Evolutionary conservation across 805 yeast genomes (phyloP), one percentile per base, ranked within the genome.

Genomic region (Cyberlindnera galapagoensis): DNA sequence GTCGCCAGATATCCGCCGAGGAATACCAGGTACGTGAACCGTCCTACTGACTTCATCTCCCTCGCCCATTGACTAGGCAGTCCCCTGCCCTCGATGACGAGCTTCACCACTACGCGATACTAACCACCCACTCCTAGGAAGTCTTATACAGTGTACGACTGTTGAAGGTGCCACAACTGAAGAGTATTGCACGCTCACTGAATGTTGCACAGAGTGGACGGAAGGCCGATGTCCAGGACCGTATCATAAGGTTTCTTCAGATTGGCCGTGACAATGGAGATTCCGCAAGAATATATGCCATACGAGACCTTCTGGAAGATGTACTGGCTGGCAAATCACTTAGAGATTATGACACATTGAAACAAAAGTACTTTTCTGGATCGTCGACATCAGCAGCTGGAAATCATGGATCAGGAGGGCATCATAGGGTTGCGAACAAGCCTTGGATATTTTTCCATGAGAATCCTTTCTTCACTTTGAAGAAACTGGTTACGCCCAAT

Each of bases 161-260:
- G 12, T 27, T 47, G 14, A 70, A 68, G 43, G 74, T 76, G 2
- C 55, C 67, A 0, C 72, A 70, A 34, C 59, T 79, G 34, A 77
- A 76, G 51, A 65, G 59, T 13, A 47, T 79, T 1, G 69, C 78
- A 21, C 61, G 71, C 26, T 47, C 74, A 2, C 47, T 76, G 12
- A 68, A 69, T 3, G 53, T 79, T 13, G 55, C 73, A 3, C 45
- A 60, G 8, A 47, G 66, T 6, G 94, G 92, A 1, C 59, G 75
- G 23, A 85, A 84, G 54, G 66, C 68, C 14, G 80, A 72, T 21
- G 54, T 83, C 10, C 67, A 68, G 33, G 75, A 72, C 21, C 62
- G 86, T 21, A 54, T 84, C 6, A 50, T 59, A 30, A 58, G 56
- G n/a, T 69, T 60, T 42, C 42, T 76, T 22, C 57, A 58, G 18